Evolutionary conservation across 1,139 yeast species (phyloP), one percentile per base, ranked within the genome.

Genomic region (Geotrichum fermentans): DNA sequence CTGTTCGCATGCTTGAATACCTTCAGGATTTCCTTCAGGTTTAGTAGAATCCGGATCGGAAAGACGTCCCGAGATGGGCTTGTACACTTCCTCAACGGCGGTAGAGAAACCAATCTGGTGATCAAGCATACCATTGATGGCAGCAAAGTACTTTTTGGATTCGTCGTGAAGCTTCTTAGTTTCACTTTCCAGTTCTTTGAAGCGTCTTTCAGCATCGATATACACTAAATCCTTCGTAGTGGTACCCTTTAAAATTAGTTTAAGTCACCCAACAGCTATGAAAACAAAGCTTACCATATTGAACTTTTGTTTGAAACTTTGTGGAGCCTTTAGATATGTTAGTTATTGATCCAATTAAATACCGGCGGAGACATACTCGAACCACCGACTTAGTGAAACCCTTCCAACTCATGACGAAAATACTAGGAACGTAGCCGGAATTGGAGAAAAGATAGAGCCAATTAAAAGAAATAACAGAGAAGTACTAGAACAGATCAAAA

Each of bases 21-120:
- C 98, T 52, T 90, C 94, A 3, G 97, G 97, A 62, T 90, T 89
- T 58, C 95, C 97, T 65, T 92, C 97, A 0, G 89, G 94, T 36
- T 79, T 78, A 3, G 88, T 66, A 5, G 95, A 78, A 61, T 81
- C 83, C 7, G 97, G 97, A 63, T 92, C 97, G 13, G 94, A 82
- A 67, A 86, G 73, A 54, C 90, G 79, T 32, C 98, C 98, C 52
- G 92, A 81, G 56, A 92, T 92, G 2, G 99, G 99, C 69, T 90
- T 88, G 72, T 89, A 92, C 51, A 92, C 86, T 64, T 90, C 97
- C 66, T 89, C 97, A 69, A 94, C 88, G 1, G 96, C 95, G 61
- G 83, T 83, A 34, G 96, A 83, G 65, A 90, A 92, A 53, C 90
- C 97, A 58, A 90, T 84, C 67, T 92, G 98, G 66, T 84, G 94